phyloP scores from a whole-genome alignment of 768 basidiomycete species.

The Amanita brunnescens region DNA sequence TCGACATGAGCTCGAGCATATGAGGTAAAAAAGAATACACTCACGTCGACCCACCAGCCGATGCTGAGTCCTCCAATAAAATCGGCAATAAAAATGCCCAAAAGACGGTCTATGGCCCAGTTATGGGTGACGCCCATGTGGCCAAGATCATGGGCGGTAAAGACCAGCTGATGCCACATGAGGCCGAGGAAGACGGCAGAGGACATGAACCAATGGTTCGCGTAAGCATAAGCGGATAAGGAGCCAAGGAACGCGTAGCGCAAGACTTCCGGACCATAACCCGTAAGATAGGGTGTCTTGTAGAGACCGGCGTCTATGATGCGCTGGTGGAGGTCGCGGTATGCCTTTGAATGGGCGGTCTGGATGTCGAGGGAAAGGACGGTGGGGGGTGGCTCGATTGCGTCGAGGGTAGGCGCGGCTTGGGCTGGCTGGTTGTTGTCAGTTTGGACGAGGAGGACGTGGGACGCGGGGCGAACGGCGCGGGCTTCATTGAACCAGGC shows the following conservation, averaged over 20 bases:
- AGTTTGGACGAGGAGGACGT: slow-evolving; percentile 56
- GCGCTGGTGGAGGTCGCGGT: slow-evolving; percentile 67
- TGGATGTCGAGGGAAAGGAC: slow-evolving; percentile 49
- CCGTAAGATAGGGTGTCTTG: slow-evolving; percentile 70
- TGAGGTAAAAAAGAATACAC: slow-evolving; percentile 23
- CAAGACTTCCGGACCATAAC: slow-evolving; percentile 84
- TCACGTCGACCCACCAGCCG: slow-evolving; percentile 96
- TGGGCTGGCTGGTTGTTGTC: slow-evolving; percentile 16
- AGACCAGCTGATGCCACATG: slow-evolving; percentile 93
- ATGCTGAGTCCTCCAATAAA: slow-evolving; percentile 90
- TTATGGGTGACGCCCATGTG: slow-evolving; percentile 90
- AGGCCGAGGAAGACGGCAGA: slow-evolving; percentile 81
- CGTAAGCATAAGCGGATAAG: slow-evolving; percentile 54
- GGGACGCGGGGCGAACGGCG: slow-evolving; percentile 32
- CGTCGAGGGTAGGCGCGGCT: slow-evolving; percentile 31
- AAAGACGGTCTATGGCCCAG: slow-evolving; percentile 71
- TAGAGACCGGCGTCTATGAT: slow-evolving; percentile 79
- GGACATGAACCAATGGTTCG: slow-evolving; percentile 51
- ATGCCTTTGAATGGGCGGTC: slow-evolving; percentile 64
- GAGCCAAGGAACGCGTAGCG: slow-evolving; percentile 64
- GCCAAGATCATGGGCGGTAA: slow-evolving; percentile 89
- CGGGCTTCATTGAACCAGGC: slow-evolving; percentile 61
- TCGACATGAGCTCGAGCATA: neutral
- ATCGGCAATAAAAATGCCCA: slow-evolving; percentile 75
- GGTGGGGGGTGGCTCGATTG: slow-evolving; percentile 46